Conservation (phyloP, 306 rosid species). For the Crotalaria pallida region DNA sequence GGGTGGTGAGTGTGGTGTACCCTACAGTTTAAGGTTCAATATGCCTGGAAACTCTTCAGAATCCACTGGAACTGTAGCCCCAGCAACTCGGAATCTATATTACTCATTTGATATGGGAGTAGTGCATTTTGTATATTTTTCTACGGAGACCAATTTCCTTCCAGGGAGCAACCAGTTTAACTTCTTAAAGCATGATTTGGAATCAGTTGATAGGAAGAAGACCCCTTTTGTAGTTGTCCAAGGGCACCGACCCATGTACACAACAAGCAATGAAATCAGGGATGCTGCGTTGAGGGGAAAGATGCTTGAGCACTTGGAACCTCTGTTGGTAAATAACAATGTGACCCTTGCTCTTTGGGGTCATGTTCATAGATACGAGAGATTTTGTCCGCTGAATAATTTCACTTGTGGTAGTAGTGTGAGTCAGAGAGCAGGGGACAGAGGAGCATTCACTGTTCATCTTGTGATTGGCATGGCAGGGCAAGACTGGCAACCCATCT, state of each 20-base stretch:
- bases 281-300: constrained; percentile 53
- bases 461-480: constrained; percentile 94
- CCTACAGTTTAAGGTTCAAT: constrained; percentile 76
- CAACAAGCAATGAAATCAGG: constrained; percentile 65
- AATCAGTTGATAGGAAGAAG: constrained; percentile 58
- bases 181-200: constrained; percentile 75
- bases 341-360: constrained; percentile 91
- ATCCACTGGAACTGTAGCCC: constrained; percentile 60
- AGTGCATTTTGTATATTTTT: constrained; percentile 75
- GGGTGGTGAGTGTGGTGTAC: constrained; percentile 97
- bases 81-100: constrained; percentile 67
- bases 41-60: constrained; percentile 96
- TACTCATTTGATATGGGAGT: constrained; percentile 80
- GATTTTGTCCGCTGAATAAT: constrained; percentile 75
- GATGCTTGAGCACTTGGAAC: constrained; percentile 81
- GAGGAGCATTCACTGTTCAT: constrained; percentile 57
- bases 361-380: constrained; percentile 90
- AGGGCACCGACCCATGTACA: constrained; percentile 95
- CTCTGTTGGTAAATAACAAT: constrained; percentile 66
- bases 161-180: constrained; percentile 62
- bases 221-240: constrained; percentile 77
- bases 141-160: constrained; percentile 89
- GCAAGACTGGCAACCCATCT: constrained; percentile 86
- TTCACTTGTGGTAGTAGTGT: constrained; percentile 56
- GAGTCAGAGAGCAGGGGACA: constrained; percentile 29